phyloP scores from a whole-genome alignment of 73 alveolate species.

The Paramecium primaurelia region DNA sequence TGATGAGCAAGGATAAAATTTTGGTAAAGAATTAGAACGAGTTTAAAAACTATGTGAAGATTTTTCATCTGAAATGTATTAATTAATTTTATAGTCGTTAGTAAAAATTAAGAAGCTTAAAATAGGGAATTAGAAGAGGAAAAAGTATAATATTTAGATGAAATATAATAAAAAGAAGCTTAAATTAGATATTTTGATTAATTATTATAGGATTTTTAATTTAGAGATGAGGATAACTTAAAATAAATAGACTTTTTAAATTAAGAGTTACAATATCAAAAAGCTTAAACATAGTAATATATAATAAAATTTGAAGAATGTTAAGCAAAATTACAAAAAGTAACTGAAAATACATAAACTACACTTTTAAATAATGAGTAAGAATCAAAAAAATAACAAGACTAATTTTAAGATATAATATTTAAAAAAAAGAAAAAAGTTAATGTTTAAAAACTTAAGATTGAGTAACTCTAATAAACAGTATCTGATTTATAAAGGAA shows the following conservation, averaged over 20 bases:
- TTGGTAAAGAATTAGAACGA: conserved; percentile 47
- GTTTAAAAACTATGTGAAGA: conserved; percentile 29
- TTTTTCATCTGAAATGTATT: conserved; percentile 40
- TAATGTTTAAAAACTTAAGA: neutral
- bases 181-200: conserved; percentile 37
- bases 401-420: neutral
- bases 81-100: neutral
- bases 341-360: neutral
- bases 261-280: neutral
- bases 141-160: neutral
- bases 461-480: neutral
- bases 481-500: neutral
- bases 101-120: conserved; percentile 24
- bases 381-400: neutral
- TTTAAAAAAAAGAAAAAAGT: neutral
- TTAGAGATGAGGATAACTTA: conserved; percentile 1
- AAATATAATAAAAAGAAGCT: neutral
- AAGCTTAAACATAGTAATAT: neutral
- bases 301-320: neutral
- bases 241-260: conserved; percentile 1
- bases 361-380: neutral
- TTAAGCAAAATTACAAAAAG: neutral
- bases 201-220: neutral
- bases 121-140: neutral
- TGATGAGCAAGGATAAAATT: conserved; percentile 21